Base-by-base conservation (phyloP, 768 basidiomycete species). In the Leccinum pellstonianum region DNA sequence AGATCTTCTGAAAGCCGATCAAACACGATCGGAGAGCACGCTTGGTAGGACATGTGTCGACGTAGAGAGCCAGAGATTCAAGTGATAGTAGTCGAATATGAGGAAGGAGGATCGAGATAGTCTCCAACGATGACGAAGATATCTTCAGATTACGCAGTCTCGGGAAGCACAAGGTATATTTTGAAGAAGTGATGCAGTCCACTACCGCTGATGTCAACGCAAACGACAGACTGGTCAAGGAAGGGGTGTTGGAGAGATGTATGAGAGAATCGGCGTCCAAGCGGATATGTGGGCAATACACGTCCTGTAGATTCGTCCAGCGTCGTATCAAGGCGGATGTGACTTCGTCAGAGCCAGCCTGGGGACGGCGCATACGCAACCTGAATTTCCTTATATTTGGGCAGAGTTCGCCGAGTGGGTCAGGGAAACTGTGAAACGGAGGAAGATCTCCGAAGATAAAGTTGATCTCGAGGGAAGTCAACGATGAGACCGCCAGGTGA, bases 401-500 rank as follows among this genome's bases (percentile, higher is more conserved):
- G 49, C 66, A 38, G 46, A 67, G 60, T 15, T 59, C 55, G 6
- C 58, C 54, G n/a, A 67, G 66, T 17, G 66, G 55, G 9, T n/a
- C 35, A 5, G 66, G 65, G 46, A 64, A 64, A 25, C 52, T 66
- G 31, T 56, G 65, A 19, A 66, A 64, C 3, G 66, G 38, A 21
- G 66, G 65, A 12, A 52, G 29, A 14, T 66, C 65, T 9, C 66
- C 65, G 14, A 64, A 64, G 14, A 66, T 58, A 31, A 66, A 64
- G 17, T 66, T 58, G 43, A 67, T 64, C 11, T 67, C 62, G 49
- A 67, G 59, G 23, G 65, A 67, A 4, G 62, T 67, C 14, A 66
- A 29, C 12, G 62, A 50, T 4, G 55, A 10, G 29, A 61, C 66
- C 2, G 66, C 57, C 3, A 66, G 27, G 19, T 66, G 65, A 49